A percentile compares a stretch with the other conserved stretches of the same genome.
Conservation (phyloP, 2,329 filamentous ascomycete species). For the Lanzia echinophila region DNA sequence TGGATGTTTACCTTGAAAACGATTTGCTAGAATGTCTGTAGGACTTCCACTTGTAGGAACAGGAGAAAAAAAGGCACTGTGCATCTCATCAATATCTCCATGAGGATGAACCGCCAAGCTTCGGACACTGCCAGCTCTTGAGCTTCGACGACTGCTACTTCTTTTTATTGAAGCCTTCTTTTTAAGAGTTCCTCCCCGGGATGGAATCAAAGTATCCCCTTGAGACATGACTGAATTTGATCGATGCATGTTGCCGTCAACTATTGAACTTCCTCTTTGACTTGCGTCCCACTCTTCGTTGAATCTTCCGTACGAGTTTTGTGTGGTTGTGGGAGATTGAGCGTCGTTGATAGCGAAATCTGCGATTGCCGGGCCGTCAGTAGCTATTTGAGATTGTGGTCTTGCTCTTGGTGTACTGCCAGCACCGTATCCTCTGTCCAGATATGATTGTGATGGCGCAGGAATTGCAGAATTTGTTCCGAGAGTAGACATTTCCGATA, state of each 20-base stretch:
- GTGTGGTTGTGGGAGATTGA: conserved; percentile 21
- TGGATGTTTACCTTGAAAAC: conserved; percentile 71
- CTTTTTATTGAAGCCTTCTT: conserved; percentile 81
- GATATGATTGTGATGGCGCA: conserved; percentile 23
- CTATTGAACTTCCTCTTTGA: conserved; percentile 58
- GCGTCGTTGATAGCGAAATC: conserved; percentile 16
- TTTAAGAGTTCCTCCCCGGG: conserved; percentile 68
- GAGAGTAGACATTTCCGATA: conserved; percentile 19
- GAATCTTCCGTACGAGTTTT: conserved; percentile 43
- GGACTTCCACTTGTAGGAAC: conserved; percentile 83
- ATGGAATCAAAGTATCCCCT: conserved; percentile 32
- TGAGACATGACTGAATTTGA: conserved; percentile 46
- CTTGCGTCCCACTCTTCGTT: conserved; percentile 67
- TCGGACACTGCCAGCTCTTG: conserved; percentile 78
- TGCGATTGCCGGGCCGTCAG: conserved; percentile 21
- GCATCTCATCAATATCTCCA: conserved; percentile 60
- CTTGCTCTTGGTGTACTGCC: conserved; percentile 16
- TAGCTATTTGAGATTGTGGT: conserved; percentile 13
- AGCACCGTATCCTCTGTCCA: conserved; percentile 27
- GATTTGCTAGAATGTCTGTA: conserved; percentile 77
- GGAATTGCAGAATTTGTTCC: conserved; percentile 20
- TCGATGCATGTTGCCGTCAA: conserved; percentile 51
- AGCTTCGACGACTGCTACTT: conserved; percentile 72
- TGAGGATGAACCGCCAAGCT: conserved; percentile 69
- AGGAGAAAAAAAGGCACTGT: conserved; percentile 84